Conservation (phyloP, 257 asterid species). For the Rubia yunnanensis region DNA sequence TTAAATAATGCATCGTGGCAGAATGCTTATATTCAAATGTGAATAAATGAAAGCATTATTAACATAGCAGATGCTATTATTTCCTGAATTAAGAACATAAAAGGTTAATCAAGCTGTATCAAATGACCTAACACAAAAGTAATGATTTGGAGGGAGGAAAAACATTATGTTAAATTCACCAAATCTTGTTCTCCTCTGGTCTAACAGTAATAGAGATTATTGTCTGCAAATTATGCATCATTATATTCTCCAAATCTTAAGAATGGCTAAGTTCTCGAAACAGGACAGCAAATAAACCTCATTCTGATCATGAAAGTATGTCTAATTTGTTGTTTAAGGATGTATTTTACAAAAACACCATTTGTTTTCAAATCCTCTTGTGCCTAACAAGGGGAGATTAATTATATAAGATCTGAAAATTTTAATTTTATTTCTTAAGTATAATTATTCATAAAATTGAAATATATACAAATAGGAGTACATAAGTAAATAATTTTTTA, state of each 20-base stretch:
- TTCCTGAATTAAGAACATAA: not conserved
- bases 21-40: too few species aligned
- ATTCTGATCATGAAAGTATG: not conserved
- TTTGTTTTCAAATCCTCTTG: not conserved
- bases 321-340: slow-evolving; percentile 12
- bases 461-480: too few species aligned
- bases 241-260: slow-evolving; percentile 13
- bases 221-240: not conserved
- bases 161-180: slow-evolving; percentile 12
- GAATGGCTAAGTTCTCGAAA: not conserved
- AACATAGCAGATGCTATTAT: not conserved
- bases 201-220: not conserved
- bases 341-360: not conserved
- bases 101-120: not conserved
- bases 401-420: too few species aligned
- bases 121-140: not conserved
- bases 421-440: too few species aligned
- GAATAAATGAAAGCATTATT: not conserved
- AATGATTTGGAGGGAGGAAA: not conserved
- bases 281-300: slow-evolving; percentile 6
- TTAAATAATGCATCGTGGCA: not conserved
- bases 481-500: too few species aligned
- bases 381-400: too few species aligned
- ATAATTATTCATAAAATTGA: too few species aligned
- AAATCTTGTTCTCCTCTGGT: not conserved